These are phyloP conservation scores for Fistulinella staudtii DNA, from an alignment of 1,284 basidiomycete species.

Conservation along the genomic window DNA sequence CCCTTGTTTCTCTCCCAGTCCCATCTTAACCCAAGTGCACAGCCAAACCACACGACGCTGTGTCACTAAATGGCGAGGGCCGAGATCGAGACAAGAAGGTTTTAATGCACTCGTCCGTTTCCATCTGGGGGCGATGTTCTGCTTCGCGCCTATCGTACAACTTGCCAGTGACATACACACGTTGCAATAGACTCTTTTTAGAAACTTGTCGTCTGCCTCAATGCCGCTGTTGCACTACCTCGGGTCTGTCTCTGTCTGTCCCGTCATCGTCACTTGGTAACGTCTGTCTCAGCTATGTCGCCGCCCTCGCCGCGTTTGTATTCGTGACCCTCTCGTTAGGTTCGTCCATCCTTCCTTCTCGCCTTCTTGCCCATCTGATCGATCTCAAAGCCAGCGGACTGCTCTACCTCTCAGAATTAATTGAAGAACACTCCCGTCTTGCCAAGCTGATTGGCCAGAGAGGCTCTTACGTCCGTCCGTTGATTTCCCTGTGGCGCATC, in stretches of 20 bases:
- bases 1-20: constrained; percentile 27
- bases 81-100: constrained; percentile 57
- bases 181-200: too few relatives aligned
- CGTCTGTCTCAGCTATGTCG: constrained; percentile 50
- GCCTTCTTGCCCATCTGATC: constrained; percentile 12
- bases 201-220: too few relatives aligned
- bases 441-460: constrained; percentile 81
- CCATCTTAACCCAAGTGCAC: constrained; percentile 65
- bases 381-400: constrained; percentile 76
- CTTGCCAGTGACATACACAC: neutral
- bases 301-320: constrained; percentile 63
- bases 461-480: constrained; percentile 75
- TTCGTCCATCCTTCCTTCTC: constrained; percentile 30
- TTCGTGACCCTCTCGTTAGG: constrained; percentile 81
- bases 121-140: constrained; percentile 14
- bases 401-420: constrained; percentile 89
- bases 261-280: neutral
- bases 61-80: constrained; percentile 71
- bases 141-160: constrained; percentile 35
- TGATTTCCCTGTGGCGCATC: neutral
- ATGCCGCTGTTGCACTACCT: constrained; percentile 43
- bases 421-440: constrained; percentile 83
- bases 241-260: constrained; percentile 35
- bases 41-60: constrained; percentile 43
- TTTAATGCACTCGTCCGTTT: constrained; percentile 68